Evolutionary conservation across 345 rosid species (phyloP).

Genomic region (Eucalyptus lansdowneana): DNA sequence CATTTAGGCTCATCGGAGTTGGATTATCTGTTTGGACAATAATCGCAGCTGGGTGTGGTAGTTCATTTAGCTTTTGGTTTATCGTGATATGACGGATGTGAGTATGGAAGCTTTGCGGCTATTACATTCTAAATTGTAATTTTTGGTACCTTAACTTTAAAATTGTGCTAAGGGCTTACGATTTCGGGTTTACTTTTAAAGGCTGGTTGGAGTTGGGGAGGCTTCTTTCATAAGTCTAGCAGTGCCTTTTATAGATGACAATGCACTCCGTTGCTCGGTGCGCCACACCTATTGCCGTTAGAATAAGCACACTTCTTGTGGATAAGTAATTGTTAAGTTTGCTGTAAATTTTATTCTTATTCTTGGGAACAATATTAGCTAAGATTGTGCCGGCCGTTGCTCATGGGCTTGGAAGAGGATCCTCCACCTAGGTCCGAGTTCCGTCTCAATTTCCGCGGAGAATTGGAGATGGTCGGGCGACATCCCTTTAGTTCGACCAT

Average conservation of each 20-base stretch:
- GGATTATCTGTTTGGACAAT: constrained; percentile 90
- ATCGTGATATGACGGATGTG: constrained; percentile 77
- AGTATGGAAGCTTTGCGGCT: not conserved
- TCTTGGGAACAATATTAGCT: not conserved
- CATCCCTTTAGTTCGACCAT: too few species aligned
- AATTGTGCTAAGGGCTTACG: not conserved
- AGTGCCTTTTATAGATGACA: constrained; percentile 93
- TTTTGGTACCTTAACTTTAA: not conserved
- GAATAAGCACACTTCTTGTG: not conserved
- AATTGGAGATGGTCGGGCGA: too few species aligned
- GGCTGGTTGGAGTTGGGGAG: constrained; percentile 98
- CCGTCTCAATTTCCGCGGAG: too few species aligned
- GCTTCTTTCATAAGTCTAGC: constrained; percentile 98
- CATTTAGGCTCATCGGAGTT: constrained; percentile 84
- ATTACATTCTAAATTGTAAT: not conserved
- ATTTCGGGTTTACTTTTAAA: constrained; percentile 1
- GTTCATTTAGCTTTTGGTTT: constrained; percentile 72
- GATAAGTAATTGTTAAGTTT: not conserved
- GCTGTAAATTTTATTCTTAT: not conserved
- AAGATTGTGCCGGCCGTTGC: not conserved
- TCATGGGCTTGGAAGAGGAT: too few species aligned
- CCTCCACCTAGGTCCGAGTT: too few species aligned
- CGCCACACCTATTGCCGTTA: not conserved
- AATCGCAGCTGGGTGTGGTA: constrained; percentile 73
- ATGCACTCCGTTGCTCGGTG: constrained; percentile 67